These are phyloP conservation scores for Leishmania major DNA, from an alignment of 208 protist genomes.

Conservation along the genomic window DNA sequence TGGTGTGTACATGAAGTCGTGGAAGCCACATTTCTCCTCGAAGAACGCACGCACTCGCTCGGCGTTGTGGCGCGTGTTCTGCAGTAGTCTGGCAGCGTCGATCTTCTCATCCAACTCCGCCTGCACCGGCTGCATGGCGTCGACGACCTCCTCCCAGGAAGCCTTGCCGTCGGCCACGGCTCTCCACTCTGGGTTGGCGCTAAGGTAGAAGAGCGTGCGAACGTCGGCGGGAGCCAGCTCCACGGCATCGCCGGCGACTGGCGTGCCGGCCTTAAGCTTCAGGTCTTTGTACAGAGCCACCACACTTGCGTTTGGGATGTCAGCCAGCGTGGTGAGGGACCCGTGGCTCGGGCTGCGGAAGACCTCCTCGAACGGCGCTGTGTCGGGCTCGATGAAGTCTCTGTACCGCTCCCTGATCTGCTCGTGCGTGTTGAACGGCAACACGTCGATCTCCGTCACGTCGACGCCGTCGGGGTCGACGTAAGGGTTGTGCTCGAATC, in stretches of 20 bases:
- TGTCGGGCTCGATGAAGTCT: conserved; percentile 85
- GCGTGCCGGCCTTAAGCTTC: conserved; percentile 48
- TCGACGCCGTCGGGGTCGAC: conserved; percentile 91
- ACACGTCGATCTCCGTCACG: conserved; percentile 86
- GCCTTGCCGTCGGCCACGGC: conserved; percentile 30
- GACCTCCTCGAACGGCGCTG: conserved; percentile 56
- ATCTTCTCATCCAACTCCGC: conserved; percentile 74
- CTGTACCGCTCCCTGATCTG: conserved; percentile 86
- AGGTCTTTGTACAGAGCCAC: conserved; percentile 59
- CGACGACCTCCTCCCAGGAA: conserved; percentile 71
- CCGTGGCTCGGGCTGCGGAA: conserved; percentile 77
- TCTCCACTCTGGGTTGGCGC: conserved; percentile 47
- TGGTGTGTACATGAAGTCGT: conserved; percentile 87
- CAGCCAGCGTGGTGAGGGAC: conserved; percentile 61
- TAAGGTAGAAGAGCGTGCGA: conserved; percentile 81
- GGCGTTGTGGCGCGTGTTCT: conserved; percentile 78
- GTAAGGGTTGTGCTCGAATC: conserved; percentile 88
- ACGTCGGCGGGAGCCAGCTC: conserved; percentile 64
- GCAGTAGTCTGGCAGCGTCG: conserved; percentile 77
- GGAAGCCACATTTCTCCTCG: conserved; percentile 91
- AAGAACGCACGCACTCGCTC: conserved; percentile 80
- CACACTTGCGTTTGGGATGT: conserved; percentile 58
- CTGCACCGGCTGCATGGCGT: conserved; percentile 44
- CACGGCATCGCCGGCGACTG: conserved; percentile 38
- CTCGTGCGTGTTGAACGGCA: conserved; percentile 90